Conservation (phyloP, 331 rosid species). For the Quercus phellos region DNA sequence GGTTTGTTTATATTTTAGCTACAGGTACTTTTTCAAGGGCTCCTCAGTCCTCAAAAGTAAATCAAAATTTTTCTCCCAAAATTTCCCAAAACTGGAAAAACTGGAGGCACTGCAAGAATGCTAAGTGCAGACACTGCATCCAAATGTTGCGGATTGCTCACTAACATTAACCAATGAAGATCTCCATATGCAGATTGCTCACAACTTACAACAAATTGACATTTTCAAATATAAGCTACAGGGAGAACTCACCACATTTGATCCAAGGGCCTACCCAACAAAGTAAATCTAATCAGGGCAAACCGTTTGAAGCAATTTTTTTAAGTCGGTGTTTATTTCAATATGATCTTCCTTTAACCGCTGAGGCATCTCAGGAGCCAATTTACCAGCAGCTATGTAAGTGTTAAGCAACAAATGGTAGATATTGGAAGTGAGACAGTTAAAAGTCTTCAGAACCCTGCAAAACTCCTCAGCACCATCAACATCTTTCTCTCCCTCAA, state of each 20-base stretch:
- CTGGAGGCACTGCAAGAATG: no score
- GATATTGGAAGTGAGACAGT: slow-evolving; percentile 35
- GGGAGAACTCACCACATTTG: not conserved
- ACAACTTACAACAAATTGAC: not conserved
- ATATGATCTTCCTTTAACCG: slow-evolving; percentile 37
- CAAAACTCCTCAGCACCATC: slow-evolving; percentile 50
- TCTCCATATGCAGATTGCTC: not conserved
- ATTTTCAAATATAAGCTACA: not conserved
- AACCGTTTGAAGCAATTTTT: slow-evolving; percentile 27
- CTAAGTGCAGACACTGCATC: no score
- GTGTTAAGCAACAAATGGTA: slow-evolving; percentile 38
- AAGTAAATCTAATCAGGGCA: slow-evolving; percentile 23
- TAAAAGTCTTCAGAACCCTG: slow-evolving; percentile 47
- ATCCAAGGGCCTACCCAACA: not conserved
- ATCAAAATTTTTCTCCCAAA: no score
- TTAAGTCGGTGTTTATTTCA: slow-evolving; percentile 26
- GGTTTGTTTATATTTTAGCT: no score
- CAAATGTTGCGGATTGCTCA: not conserved
- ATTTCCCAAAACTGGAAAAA: no score
- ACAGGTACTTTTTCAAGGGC: no score
- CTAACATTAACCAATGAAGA: not conserved
- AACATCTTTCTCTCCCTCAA: slow-evolving; percentile 51
- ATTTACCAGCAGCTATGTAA: slow-evolving; percentile 36
- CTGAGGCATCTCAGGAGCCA: slow-evolving; percentile 24
- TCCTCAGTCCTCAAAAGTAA: no score